phyloP scores from a whole-genome alignment of 345 rosid genomes.

The Lepidium aucheri region DNA sequence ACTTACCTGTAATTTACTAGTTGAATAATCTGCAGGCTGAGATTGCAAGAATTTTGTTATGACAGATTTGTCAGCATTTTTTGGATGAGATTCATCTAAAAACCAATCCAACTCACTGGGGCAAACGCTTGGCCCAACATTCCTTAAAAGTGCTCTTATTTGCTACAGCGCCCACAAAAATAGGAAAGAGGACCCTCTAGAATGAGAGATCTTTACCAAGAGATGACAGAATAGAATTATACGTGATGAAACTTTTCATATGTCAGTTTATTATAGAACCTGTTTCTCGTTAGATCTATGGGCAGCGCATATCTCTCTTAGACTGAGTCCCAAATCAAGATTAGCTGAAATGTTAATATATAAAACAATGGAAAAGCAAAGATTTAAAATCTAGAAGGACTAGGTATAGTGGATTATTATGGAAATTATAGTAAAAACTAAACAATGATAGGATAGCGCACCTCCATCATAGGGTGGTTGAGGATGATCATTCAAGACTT shows the following conservation, averaged over 20 bases:
- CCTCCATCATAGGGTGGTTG: constrained; percentile 63
- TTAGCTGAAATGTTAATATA: constrained; percentile 35
- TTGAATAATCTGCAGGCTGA: constrained; percentile 74
- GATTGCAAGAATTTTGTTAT: constrained; percentile 75
- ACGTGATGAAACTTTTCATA: not conserved
- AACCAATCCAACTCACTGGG: constrained; percentile 74
- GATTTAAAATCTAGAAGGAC: not conserved
- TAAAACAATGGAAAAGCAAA: not conserved
- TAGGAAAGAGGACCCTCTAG: not conserved
- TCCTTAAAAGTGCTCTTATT: constrained; percentile 72
- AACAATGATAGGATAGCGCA: constrained; percentile 21
- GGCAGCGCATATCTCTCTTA: constrained; percentile 81
- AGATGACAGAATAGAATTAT: not conserved
- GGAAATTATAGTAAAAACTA: not conserved
- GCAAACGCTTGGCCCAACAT: constrained; percentile 71
- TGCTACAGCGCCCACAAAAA: constrained; percentile 49
- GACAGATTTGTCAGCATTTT: constrained; percentile 79
- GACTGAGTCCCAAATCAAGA: constrained; percentile 73
- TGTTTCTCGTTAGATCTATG: constrained; percentile 88
- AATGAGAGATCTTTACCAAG: constrained; percentile 4
- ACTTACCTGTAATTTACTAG: constrained; percentile 76
- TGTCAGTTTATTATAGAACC: constrained; percentile 31
- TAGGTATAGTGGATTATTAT: not conserved
- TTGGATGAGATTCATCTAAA: constrained; percentile 50
- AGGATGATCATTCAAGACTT: constrained; percentile 62